A percentile compares a stretch with the other conserved stretches of the same genome.
phyloP scores from a whole-genome alignment of 352 stramenopile genomes.

The Phytopythium boreale region DNA sequence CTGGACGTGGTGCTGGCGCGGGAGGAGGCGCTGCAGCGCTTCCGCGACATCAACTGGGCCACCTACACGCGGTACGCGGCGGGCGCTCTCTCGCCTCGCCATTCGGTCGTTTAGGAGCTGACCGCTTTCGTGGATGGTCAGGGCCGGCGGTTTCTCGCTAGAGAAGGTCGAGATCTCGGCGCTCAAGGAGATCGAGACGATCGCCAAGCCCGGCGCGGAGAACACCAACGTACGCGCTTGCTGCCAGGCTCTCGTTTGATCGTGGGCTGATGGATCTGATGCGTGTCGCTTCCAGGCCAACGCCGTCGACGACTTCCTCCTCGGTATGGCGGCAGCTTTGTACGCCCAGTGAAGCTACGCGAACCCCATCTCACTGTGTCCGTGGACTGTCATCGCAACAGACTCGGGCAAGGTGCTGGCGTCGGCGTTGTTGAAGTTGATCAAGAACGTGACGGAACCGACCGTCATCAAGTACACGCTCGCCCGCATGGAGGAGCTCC shows the following conservation, averaged over 20 bases:
- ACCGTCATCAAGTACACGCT: constrained; percentile 87
- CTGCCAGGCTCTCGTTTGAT: background rate
- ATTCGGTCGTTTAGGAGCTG: background rate
- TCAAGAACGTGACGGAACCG: constrained; percentile 88
- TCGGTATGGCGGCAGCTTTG: constrained; percentile 15
- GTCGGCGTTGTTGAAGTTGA: constrained; percentile 71
- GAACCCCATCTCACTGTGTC: background rate
- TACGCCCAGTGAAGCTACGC: background rate
- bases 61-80: constrained; percentile 78
- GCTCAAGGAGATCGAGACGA: constrained; percentile 78
- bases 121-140: constrained; percentile 7
- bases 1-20: constrained; percentile 73
- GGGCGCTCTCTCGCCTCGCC: background rate
- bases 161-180: constrained; percentile 85
- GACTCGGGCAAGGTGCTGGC: constrained; percentile 64
- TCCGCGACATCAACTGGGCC: constrained; percentile 89
- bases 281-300: constrained; percentile 32
- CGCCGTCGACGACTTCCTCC: constrained; percentile 70
- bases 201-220: constrained; percentile 64
- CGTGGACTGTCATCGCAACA: constrained; percentile 10
- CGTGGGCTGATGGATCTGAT: constrained; percentile 16
- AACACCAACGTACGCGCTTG: constrained; percentile 45
- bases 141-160: constrained; percentile 73
- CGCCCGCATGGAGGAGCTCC: constrained; percentile 82
- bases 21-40: constrained; percentile 83